Evolutionary conservation across 345 rosid species (phyloP).

Genomic region (Rhizophora mangle): DNA sequence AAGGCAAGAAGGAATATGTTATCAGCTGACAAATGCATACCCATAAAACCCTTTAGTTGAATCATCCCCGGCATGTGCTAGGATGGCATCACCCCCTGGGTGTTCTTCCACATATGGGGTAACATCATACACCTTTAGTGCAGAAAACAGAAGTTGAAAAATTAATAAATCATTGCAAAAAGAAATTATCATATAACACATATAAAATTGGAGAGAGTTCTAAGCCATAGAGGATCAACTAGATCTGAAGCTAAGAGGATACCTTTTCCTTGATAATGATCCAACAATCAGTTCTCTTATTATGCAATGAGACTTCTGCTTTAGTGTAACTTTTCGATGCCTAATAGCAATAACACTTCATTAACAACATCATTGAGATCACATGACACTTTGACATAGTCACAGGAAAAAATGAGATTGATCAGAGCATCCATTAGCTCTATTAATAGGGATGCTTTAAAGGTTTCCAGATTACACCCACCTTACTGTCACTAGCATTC

Average conservation of each 20-base stretch:
- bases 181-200: not conserved
- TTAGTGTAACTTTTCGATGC: conserved; percentile 26
- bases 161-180: no score
- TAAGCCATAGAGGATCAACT: conserved; percentile 2
- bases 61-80: conserved; percentile 88
- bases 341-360: conserved; percentile 6
- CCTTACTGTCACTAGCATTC: conserved; percentile 11
- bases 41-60: conserved; percentile 90
- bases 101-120: conserved; percentile 94
- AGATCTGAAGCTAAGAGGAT: not conserved
- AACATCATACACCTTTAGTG: conserved; percentile 64
- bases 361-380: not conserved
- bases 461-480: not conserved
- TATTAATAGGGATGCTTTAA: not conserved
- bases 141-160: conserved; percentile 4
- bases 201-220: not conserved
- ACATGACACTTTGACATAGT: not conserved
- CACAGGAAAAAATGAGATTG: no score
- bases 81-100: conserved; percentile 95
- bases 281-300: conserved; percentile 90
- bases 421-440: no score
- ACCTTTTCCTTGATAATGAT: conserved; percentile 79
- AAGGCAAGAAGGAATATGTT: not conserved
- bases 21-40: conserved; percentile 31
- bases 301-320: conserved; percentile 56